Base-by-base conservation (phyloP, 1,139 yeast genomes). In the Pichia sp. region DNA sequence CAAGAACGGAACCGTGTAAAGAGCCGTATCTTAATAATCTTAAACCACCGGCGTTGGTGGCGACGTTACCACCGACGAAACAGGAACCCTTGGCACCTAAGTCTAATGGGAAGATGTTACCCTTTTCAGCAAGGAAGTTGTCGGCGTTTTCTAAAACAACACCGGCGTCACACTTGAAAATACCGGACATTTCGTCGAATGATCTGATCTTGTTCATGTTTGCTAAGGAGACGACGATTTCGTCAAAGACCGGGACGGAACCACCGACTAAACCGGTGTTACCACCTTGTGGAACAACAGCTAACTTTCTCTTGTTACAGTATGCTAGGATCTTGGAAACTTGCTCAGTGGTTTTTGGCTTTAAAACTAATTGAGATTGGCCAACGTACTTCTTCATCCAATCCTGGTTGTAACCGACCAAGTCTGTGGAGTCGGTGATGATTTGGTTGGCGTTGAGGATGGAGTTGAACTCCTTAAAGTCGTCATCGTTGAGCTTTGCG, bases 251-350 rank as follows among this genome's bases (percentile, higher is more conserved):
- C 0, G 99, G 97, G 27, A 83, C 81, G 2, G 96, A 85, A 2
- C 98, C 99, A 49, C 98, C 99, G 34, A 93, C 99, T 45, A 91
- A 77, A 18, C 97, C 97, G 4, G 98, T 91, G 67, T 91, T 91
- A 53, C 99, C 99, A 62, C 98, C 96, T 68, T 93, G 98, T 12
- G 99, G 98, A 7, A 89, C 96, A 40, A 91, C 83, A 0, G 98
- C 96, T 34, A 91, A 69, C 53, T 75, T 78, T 43, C 83, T 70
- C 30, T 83, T 87, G 62, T 87, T 86, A 72, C 97, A 89, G 67
- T 89, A 85, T 64, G 83, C 81, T 60, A 93, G 64, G 53, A 93
- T 88, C 58, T 79, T 62, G 4, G 93, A 75, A 19, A 93, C 84
- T 65, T 93, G 94, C 52, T 85, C 81, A 2, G 90, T 81, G 17